Percentiles rank a stretch among this genome's conserved stretches.
These are phyloP conservation scores for Lactarius hatsudake DNA, from an alignment of 768 basidiomycete genomes.

Conservation along the genomic window DNA sequence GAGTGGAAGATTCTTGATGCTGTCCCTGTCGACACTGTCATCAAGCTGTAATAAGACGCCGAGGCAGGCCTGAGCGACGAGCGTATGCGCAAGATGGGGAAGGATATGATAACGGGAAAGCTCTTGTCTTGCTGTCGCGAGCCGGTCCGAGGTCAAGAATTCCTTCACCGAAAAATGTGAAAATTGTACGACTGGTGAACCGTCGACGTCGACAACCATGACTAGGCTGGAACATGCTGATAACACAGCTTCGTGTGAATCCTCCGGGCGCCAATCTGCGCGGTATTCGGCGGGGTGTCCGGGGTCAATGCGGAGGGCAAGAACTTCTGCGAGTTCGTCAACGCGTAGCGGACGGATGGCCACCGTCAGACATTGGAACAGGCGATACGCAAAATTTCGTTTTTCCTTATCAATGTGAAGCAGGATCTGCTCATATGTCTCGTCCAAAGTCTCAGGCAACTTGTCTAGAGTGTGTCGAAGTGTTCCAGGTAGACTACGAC, in stretches of 20 bases:
- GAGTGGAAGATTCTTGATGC: neutral
- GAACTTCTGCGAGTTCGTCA: conserved; percentile 1
- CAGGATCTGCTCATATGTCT: neutral
- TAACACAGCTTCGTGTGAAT: neutral
- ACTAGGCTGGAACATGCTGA: neutral
- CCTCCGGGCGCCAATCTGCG: conserved; percentile 1
- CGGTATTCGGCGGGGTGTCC: neutral
- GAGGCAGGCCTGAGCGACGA: neutral
- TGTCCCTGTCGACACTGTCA: neutral
- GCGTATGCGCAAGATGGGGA: neutral
- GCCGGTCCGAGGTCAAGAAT: neutral
- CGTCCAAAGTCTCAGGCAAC: neutral
- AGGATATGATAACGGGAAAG: neutral
- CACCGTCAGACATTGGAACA: neutral
- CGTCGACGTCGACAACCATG: neutral
- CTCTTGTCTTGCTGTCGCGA: neutral
- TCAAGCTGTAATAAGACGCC: neutral
- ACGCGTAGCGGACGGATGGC: neutral
- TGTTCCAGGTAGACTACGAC: neutral
- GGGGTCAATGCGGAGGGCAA: neutral
- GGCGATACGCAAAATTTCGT: neutral
- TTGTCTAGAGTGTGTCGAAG: neutral
- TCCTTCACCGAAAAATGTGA: neutral
- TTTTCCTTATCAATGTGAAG: neutral
- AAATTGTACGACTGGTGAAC: neutral